Evolutionary conservation across 345 rosid species (phyloP), one percentile per base, ranked within the genome.

Genomic region (Lumnitzera racemosa): DNA sequence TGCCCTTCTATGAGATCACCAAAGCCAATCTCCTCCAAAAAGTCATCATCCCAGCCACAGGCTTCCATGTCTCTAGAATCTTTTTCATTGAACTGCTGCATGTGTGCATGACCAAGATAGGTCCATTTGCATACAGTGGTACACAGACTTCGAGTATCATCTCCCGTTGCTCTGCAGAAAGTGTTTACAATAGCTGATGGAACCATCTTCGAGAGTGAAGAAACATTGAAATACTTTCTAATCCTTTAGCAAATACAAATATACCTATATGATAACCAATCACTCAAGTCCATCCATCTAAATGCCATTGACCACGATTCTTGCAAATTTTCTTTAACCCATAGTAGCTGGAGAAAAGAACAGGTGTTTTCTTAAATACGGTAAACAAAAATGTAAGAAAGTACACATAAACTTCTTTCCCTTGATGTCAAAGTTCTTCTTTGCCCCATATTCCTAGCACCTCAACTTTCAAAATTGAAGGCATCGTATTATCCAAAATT

Each of bases 101-200:
- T 85, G 67, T 94, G 99, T n/a, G 99, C 99, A 80, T 94, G 99
- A 67, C 97, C 99, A 77, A 94, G 97, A 79, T 94, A 94, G 15
- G 96, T 90, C 99, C 95, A 90, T 72, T 94, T 94, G 78, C 99
- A 94, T 17, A 90, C 95, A 57, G 90, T 81, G 66, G 99, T 85
- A 83, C 99, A 94, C 59, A 94, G 79, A 72, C 99, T 94, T 55
- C 97, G 86, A 0, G 96, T 90, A 74, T 90, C 99, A 67, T 90
- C 99, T 59, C 90, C 97, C 16, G 99, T 85, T 74, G 97, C 99
- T 79, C 97, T 92, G 65, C 10, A 36, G 24, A 64, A 61, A 36
- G 56, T 47, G 52, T 53, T 12, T 24, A 48, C 58, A 59, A 61
- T 64, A 46, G 62, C 43, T 16, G 47, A 61, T 56, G 55, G n/a